A percentile compares a stretch with the other conserved stretches of the same genome.
Conservation (phyloP, 2,329 filamentous ascomycete genomes). For the Fusarium begoniae region DNA sequence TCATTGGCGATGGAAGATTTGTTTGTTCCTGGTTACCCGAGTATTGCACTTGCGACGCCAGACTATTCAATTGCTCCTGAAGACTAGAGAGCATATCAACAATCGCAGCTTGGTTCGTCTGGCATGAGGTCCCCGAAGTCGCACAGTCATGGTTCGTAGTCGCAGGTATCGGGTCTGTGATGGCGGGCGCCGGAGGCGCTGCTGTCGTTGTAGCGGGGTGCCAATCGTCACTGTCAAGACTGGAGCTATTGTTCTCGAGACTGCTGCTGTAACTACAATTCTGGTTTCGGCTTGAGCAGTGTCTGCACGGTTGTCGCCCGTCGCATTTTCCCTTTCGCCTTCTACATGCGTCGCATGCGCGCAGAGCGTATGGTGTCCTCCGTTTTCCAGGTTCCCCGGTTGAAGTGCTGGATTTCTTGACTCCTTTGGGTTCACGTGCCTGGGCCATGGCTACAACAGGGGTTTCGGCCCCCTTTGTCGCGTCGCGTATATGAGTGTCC, state of each 20-base stretch:
- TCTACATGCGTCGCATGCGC: constrained; percentile 20
- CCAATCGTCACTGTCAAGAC: constrained; percentile 1
- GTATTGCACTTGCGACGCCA: constrained; percentile 14
- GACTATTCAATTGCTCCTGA: constrained; percentile 16
- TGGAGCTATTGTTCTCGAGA: not conserved
- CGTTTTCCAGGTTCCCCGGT: not conserved
- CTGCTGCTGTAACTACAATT: constrained; percentile 6
- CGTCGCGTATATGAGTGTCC: not conserved
- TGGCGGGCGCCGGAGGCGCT: not conserved
- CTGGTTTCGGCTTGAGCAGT: constrained; percentile 4
- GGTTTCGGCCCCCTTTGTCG: not conserved
- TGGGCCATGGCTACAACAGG: constrained; percentile 1
- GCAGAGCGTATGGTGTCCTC: constrained; percentile 16
- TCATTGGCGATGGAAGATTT: constrained; percentile 3
- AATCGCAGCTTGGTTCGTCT: constrained; percentile 12
- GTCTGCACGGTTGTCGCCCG: constrained; percentile 8
- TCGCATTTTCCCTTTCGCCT: constrained; percentile 23
- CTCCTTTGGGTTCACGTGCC: not conserved
- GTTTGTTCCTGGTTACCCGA: not conserved
- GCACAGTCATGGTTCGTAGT: not conserved
- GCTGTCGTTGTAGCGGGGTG: not conserved
- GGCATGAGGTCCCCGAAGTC: not conserved
- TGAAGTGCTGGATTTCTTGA: constrained; percentile 1
- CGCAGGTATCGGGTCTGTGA: not conserved
- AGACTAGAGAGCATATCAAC: constrained; percentile 21